Evolutionary conservation across 108 stramenopile genomes (phyloP).

Genomic region (Conticribra weissflogii): DNA sequence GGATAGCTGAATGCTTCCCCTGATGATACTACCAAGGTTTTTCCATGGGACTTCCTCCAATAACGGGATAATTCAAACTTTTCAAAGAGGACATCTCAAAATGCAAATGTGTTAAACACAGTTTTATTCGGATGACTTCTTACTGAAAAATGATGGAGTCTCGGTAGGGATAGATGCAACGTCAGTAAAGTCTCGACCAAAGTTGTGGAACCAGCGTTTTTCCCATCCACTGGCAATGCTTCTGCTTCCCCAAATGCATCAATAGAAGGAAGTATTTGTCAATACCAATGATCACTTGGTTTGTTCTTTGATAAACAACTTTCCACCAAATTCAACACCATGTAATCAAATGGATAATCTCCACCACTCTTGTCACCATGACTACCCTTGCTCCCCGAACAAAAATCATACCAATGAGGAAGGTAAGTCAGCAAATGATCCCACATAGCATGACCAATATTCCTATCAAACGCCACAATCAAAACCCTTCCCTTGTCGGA

Average conservation of each 20-base stretch:
- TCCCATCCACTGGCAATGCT: conserved; percentile 1
- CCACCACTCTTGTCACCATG: too few species aligned
- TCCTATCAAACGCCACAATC: conserved; percentile 2
- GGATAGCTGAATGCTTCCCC: too few species aligned
- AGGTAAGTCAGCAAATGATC: conserved; percentile 20
- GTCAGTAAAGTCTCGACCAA: too few species aligned
- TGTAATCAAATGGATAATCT: too few species aligned
- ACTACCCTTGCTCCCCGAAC: not conserved
- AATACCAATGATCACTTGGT: conserved; percentile 16
- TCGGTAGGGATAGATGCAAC: too few species aligned
- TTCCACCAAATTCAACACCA: too few species aligned
- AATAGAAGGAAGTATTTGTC: conserved; percentile 10
- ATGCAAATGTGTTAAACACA: conserved; percentile 16
- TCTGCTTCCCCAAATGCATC: conserved; percentile 19
- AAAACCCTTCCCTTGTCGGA: not conserved
- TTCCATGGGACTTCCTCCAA: not conserved
- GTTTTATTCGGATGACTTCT: not conserved
- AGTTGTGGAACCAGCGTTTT: not conserved
- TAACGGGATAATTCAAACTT: conserved; percentile 8
- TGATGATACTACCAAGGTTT: too few species aligned
- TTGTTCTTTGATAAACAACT: too few species aligned
- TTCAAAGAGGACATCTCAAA: conserved; percentile 10
- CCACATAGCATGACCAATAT: conserved; percentile 21
- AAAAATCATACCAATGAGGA: conserved; percentile 21
- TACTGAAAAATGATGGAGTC: not conserved